These are phyloP conservation scores for Podospora bellae-mahoneyi DNA, from an alignment of 495 filamentous ascomycete species.

Conservation along the genomic window DNA sequence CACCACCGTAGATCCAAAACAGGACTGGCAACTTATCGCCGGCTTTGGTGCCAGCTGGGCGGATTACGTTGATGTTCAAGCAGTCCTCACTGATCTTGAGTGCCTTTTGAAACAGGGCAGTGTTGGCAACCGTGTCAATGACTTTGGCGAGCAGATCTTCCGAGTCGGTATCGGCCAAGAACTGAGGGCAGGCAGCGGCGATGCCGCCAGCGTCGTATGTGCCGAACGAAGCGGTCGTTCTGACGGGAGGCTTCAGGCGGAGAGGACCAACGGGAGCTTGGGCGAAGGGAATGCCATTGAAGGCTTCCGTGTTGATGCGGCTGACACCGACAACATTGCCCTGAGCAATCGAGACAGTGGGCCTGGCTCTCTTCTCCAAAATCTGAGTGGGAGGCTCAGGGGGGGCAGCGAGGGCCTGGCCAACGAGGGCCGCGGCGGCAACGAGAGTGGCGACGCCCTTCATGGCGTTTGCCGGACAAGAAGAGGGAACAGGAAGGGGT, in stretches of 20 bases:
- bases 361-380: conserved; percentile 39
- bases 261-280: conserved; percentile 41
- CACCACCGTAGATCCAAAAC: conserved; percentile 74
- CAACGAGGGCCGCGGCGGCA: conserved; percentile 25
- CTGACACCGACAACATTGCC: conserved; percentile 51
- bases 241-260: conserved; percentile 44
- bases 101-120: conserved; percentile 55
- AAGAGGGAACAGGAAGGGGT: conserved; percentile 1
- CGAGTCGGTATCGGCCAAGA: conserved; percentile 44
- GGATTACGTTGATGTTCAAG: conserved; percentile 60
- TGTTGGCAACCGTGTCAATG: conserved; percentile 50
- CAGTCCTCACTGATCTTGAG: conserved; percentile 61
- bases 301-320: conserved; percentile 37
- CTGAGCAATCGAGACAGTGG: conserved; percentile 45
- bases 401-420: conserved; percentile 29
- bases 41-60: conserved; percentile 54
- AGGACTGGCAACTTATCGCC: conserved; percentile 62
- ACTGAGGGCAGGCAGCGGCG: conserved; percentile 55
- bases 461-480: conserved; percentile 24
- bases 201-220: conserved; percentile 49
- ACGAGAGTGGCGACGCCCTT: conserved; percentile 27
- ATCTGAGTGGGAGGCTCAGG: conserved; percentile 33
- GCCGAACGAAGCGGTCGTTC: conserved; percentile 42
- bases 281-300: conserved; percentile 50
- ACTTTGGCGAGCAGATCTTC: conserved; percentile 44